Conservation (phyloP, 495 filamentous ascomycete genomes). For the Oleoguttula mirabilis region DNA sequence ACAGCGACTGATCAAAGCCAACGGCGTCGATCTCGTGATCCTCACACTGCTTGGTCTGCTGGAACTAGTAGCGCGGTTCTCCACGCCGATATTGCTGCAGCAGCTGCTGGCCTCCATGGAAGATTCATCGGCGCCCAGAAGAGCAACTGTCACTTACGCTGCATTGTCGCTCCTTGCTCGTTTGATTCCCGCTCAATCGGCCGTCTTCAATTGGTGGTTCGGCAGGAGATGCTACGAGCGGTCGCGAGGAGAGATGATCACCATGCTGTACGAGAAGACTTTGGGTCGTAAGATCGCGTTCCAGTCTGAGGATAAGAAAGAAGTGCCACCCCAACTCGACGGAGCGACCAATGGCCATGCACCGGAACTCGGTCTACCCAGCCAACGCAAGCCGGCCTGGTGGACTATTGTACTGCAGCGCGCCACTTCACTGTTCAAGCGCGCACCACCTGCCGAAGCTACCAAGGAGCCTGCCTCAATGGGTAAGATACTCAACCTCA, state of each 20-base stretch:
- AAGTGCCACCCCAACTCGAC: constrained; percentile 25
- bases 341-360: constrained; percentile 9
- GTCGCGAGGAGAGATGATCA: constrained; percentile 73
- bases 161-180: constrained; percentile 46
- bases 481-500: constrained; percentile 73
- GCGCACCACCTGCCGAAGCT: constrained; percentile 13
- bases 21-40: constrained; percentile 62
- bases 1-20: constrained; percentile 54
- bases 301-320: neutral
- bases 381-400: neutral
- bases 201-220: constrained; percentile 63
- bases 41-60: constrained; percentile 48
- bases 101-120: constrained; percentile 58
- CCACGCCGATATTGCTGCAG: constrained; percentile 57
- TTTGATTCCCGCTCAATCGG: constrained; percentile 50
- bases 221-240: constrained; percentile 64
- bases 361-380: constrained; percentile 1
- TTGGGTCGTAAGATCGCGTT: constrained; percentile 53
- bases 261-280: constrained; percentile 79
- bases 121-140: constrained; percentile 34
- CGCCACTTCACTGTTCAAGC: constrained; percentile 19
- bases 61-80: constrained; percentile 50
- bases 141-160: constrained; percentile 55
- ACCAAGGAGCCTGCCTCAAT: constrained; percentile 54
- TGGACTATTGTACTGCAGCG: neutral